phyloP scores from a whole-genome alignment of 2,329 filamentous ascomycete genomes.

The Aspergillus sp. region DNA sequence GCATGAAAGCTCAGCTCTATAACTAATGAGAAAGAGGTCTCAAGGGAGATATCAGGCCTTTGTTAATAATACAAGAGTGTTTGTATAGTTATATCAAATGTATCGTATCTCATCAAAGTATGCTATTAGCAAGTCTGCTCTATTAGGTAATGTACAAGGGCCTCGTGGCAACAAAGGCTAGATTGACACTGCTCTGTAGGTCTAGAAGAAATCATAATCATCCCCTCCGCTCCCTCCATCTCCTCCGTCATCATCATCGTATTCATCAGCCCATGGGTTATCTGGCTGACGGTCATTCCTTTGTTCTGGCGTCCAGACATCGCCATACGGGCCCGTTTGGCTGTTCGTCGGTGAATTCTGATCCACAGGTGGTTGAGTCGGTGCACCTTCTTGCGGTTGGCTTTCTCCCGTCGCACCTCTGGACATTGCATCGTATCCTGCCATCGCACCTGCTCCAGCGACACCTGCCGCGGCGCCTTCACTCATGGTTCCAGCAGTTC shows the following conservation, averaged over 20 bases:
- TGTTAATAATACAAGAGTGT: not conserved
- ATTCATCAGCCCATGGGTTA: slow-evolving; percentile 19
- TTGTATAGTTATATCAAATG: not conserved
- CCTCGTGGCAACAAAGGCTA: not conserved
- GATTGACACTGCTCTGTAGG: not conserved
- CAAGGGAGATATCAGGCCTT: not conserved
- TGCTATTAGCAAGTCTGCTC: not conserved
- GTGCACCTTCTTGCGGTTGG: slow-evolving; percentile 14
- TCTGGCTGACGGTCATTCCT: slow-evolving; percentile 24
- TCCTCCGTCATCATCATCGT: slow-evolving; percentile 22
- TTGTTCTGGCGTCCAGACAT: slow-evolving; percentile 27
- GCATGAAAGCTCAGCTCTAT: not conserved
- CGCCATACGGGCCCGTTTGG: slow-evolving; percentile 24
- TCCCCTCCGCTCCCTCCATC: slow-evolving; percentile 27
- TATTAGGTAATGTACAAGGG: not conserved
- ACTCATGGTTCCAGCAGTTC: slow-evolving; percentile 41
- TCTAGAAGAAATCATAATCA: slow-evolving; percentile 22
- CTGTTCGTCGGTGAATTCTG: slow-evolving; percentile 15
- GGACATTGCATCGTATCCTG: slow-evolving; percentile 64
- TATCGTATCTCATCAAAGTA: not conserved
- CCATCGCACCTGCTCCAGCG: slow-evolving; percentile 59
- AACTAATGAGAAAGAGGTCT: not conserved
- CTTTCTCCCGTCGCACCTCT: slow-evolving; percentile 43
- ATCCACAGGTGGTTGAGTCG: slow-evolving; percentile 19
- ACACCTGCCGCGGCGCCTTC: slow-evolving; percentile 46